Evolutionary conservation across 2,329 filamentous ascomycete species (phyloP), one percentile per base, ranked within the genome.

Genomic region (Colletotrichum abscissum): DNA sequence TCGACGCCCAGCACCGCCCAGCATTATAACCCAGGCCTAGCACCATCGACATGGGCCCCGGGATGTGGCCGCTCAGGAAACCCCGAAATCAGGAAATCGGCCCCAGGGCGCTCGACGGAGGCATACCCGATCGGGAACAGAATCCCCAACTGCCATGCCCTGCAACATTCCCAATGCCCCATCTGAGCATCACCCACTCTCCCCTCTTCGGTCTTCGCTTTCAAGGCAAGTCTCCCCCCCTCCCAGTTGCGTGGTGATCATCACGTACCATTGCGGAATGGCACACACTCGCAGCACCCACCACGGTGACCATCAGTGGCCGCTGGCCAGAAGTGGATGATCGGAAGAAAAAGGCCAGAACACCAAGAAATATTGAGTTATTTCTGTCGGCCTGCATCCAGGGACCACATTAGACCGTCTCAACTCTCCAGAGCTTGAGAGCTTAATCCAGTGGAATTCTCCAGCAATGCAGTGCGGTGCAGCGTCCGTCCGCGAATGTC

Each of bases 11-110:
- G 42, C 42, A 22, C 5, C 8, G 42, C 8, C 42, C 42, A 49
- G 42, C 38, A 19, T 42, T 42, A 42, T 42, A 42, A 42, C 42
- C 42, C 19, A 49, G 42, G 42, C 3, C 42, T 22, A 49, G 42
- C 42, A 49, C 42, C 42, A n/a, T 22, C 19, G 42, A 68, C 35
- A 52, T 49, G 46, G 63, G 67, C 46, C 49, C 56, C 46, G 33
- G 33, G 52, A 62, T 67, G 14, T 56, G 42, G 68, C 30, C 56
- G 56, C 57, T 33, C 16, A 30, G 30, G 19, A 9, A 26, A 35
- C 49, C 52, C 68, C 26, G 22, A 58, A 68, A 63, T 52, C 69
- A 72, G 42, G 58, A 58, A 49, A 64, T 63, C 38, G 62, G 52
- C 67, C 19, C 64, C 65, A 71, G 63, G 33, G 26, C 24, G 28